Base-by-base conservation (phyloP, 2,329 filamentous ascomycete species). In the Penicillium frequentans region DNA sequence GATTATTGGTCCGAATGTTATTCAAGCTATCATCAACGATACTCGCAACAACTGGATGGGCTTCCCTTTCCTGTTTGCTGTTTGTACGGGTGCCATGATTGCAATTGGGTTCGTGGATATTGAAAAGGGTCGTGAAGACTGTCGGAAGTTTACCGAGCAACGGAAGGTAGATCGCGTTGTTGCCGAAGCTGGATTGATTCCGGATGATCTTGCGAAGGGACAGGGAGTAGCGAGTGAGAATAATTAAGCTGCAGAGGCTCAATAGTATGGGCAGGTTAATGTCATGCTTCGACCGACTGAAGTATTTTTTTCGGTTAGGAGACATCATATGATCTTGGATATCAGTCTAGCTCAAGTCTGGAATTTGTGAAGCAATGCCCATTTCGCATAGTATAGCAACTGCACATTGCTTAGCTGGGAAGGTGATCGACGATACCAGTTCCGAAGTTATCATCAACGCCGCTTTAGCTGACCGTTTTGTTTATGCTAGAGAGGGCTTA, bases 21-120 rank as follows among this genome's bases (percentile, higher is more conserved):
- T 77, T 13, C 75, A 78, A 61, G 76, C 73, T 3, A 78, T 78
- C 26, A 75, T 78, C 50, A 77, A 78, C 49, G 51, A 67, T 31
- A 74, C 73, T 0, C 71, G 73, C 27, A 78, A 77, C 42, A 76
- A 75, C 33, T 77, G 75, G 75, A 76, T 75, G 70, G 75, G 75
- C 5, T 79, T 77, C 50, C 75, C 74, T 5, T 79, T 79, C 44
- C 59, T 78, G 1, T 77, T 77, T 53, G 65, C 73, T 1, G 64
- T 78, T 3, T 77, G 73, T 33, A 46, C 66, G 1, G 67, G 63
- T 6, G 75, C 76, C 1, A 76, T 73, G 64, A 69, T 77, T 21
- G 66, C 68, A 1, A 76, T 78, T 37, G 70, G 64, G 29, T 76
- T 77, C 43, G 71, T 78, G 31, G 69, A 77, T 61, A 57, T 78